Evolutionary conservation across 768 basidiomycete genomes (phyloP), one percentile per base, ranked within the genome.

Genomic region (Lentinula guzmanii): DNA sequence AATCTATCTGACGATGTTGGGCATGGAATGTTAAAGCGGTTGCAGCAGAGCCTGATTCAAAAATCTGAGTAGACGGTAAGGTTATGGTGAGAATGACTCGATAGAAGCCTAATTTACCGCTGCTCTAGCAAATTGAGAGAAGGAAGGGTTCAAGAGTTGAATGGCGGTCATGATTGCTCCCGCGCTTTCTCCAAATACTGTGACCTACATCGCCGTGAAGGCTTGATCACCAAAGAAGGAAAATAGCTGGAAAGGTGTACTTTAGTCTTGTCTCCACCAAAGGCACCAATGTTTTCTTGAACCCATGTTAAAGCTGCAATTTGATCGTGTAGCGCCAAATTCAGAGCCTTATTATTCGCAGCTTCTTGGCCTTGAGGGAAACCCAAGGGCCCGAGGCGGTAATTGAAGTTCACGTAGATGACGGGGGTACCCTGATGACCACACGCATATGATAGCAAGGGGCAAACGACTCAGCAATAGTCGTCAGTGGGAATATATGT

Each of bases 101-200:
- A 28, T 13, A 43, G 34, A 11, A 11, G 18, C 16, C 39, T 42
- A 21, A 61, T 66, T 37, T 41, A 66, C 67, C 7, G 59, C 68
- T n/a, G 64, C 67, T 62, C 65, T 41, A 46, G 63, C 67, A 4
- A 66, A 52, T 11, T 45, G 34, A 0, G 58, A n/a, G 31, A 73
- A 61, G 18, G 60, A 45, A 1, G 13, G 69, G 54, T 1, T 77
- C 78, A 46, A 81, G 78, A 39, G 71, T 71, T 39, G 73, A 62
- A 75, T 79, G 81, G 52, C 71, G 70, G 11, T 65, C 64, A 70
- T 70, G 55, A 79, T 79, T 18, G 83, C 80, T 5, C 84, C 84
- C 8, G 84, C 84, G 45, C 78, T 80, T 63, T 85, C 76, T n/a
- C 84, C 85, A 56, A 79, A 79, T 31, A 80, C 68, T 2, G 82